Conservation (phyloP, 371 early-diverging fungal species). For the Mucor mucedo region DNA sequence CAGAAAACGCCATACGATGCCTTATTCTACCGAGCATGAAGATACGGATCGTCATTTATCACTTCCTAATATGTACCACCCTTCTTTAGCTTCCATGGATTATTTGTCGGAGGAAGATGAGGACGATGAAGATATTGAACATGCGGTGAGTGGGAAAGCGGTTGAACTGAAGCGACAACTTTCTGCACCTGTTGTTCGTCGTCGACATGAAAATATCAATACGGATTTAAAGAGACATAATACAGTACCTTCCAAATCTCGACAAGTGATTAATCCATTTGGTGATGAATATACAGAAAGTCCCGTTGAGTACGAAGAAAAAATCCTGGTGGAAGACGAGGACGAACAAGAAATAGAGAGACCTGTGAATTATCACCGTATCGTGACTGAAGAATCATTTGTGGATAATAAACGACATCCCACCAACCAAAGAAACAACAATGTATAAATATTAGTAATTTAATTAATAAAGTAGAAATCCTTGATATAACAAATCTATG, state of each 20-base stretch:
- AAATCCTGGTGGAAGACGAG: background rate
- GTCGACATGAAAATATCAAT: background rate
- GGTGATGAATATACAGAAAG: background rate
- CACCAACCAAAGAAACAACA: background rate
- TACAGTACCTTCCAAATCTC: background rate
- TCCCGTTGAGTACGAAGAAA: background rate
- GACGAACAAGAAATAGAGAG: background rate
- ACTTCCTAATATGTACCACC: constrained; percentile 6
- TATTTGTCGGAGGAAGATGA: background rate
- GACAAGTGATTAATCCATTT: background rate
- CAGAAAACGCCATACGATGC: constrained; percentile 6
- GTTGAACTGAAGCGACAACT: constrained; percentile 11
- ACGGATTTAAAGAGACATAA: background rate
- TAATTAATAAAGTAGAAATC: too few relatives aligned
- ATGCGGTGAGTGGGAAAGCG: background rate
- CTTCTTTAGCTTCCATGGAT: background rate
- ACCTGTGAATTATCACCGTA: background rate
- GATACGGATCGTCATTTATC: constrained; percentile 2
- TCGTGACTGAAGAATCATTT: constrained; percentile 2
- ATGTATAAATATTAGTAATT: background rate
- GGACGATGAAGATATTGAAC: constrained; percentile 1
- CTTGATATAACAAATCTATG: too few relatives aligned
- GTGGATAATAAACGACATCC: background rate
- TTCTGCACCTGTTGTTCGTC: constrained; percentile 1
- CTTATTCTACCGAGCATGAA: background rate